Evolutionary conservation across 495 filamentous ascomycete species (phyloP), one percentile per base, ranked within the genome.

Genomic region (Penicillium soppii): DNA sequence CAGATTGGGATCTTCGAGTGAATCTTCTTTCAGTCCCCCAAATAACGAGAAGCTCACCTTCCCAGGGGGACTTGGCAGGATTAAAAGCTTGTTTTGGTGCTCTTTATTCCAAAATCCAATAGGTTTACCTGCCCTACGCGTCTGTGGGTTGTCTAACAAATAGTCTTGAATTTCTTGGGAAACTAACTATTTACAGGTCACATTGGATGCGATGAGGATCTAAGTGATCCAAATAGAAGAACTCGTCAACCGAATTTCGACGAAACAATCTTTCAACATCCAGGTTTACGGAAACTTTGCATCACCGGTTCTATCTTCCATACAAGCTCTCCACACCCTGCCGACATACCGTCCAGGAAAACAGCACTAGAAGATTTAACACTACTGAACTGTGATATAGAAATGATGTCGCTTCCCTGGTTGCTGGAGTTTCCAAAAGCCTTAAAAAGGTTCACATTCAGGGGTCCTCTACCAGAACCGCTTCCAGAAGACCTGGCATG

Each of bases 11-110:
- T 30, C 44, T 23, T 2, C 13, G 16, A 15, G 20, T 19, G 30
- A 47, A 23, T 46, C 44, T 2, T 16, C 8, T 7, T 37, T 47
- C 20, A 36, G 44, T 17, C 43, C 43, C 15, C 43, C 43, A 46
- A 19, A 23, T 33, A 13, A 10, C 10, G 5, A 7, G 4, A 22
- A 10, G 29, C 6, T 35, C n/a, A 23, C 2, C 21, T 25, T 9
- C 7, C 25, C 25, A 27, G 8, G 7, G 16, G 16, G 2, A 19
- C 9, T 12, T 5, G 4, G 41, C 9, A 9, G 9, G 4, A 19
- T 6, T 5, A 17, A 43, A 21, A 30, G 16, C 4, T 30, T 43
- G 16, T 43, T 43, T 26, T 20, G 5, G 41, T 26, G 30, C n/a
- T 23, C 41, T 10, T 23, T 19, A 19, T 26, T 43, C 26, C 41